A percentile compares a stretch with the other conserved stretches of the same genome.
Conservation (phyloP, 305 asterid genomes). For the Salvia sclarea region DNA sequence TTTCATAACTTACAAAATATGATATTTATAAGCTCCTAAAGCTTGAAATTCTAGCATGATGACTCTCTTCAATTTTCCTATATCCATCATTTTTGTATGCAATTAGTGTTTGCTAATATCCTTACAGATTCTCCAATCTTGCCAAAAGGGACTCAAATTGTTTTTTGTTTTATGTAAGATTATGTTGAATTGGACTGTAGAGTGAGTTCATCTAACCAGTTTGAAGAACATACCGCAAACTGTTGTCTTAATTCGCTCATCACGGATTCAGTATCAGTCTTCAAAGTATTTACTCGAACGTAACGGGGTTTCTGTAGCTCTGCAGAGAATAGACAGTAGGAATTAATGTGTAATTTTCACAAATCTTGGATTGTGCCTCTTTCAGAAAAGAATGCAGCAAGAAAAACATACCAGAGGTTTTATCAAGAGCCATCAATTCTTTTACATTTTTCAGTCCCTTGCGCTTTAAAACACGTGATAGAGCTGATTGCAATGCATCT, state of each 20-base stretch:
- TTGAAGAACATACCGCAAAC: conserved; percentile 48
- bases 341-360: background rate
- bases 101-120: background rate
- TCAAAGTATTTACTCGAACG: conserved; percentile 90
- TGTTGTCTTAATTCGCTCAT: conserved; percentile 54
- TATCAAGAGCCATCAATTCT: conserved; percentile 63
- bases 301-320: conserved; percentile 78
- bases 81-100: background rate
- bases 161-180: background rate
- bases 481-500: conserved; percentile 61
- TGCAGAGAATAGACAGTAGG: conserved; percentile 39
- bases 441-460: conserved; percentile 59
- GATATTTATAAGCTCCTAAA: background rate
- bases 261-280: conserved; percentile 61
- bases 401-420: conserved; percentile 48
- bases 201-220: conserved; percentile 4
- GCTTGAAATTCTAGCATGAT: background rate
- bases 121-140: background rate
- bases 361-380: background rate
- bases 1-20: background rate
- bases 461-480: conserved; percentile 50
- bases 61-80: background rate
- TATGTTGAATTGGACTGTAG: conserved; percentile 1
- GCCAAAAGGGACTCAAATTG: background rate
- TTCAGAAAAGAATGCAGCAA: background rate